Percentiles rank a stretch among this genome's conserved stretches.
These are phyloP conservation scores for Globisporangium yorkense DNA, from an alignment of 352 stramenopile species.

Conservation along the genomic window DNA sequence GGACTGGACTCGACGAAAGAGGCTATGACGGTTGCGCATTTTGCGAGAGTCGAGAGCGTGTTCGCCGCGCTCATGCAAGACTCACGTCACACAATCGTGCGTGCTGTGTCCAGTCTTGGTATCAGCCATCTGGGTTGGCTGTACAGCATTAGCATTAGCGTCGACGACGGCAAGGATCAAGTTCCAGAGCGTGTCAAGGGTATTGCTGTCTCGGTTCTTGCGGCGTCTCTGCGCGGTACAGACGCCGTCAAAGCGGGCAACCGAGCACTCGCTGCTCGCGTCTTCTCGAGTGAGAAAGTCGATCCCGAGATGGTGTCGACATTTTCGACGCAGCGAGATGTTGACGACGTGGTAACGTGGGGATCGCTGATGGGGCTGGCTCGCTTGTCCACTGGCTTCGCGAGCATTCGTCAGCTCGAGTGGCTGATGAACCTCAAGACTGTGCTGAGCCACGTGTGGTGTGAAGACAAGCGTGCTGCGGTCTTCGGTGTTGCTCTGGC, in stretches of 20 bases:
- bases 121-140: constrained; percentile 5
- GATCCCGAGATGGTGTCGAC: not conserved
- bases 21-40: constrained; percentile 9
- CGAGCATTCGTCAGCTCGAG: constrained; percentile 19
- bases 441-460: constrained; percentile 27
- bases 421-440: constrained; percentile 42
- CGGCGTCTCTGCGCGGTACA: not conserved
- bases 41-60: constrained; percentile 20
- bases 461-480: not conserved
- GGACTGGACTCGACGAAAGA: constrained; percentile 19
- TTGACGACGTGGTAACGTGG: constrained; percentile 20
- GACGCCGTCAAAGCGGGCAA: not conserved
- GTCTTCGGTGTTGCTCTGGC: constrained; percentile 29
- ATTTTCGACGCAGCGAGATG: constrained; percentile 3
- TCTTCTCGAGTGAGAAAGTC: not conserved
- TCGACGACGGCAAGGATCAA: not conserved
- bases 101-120: not conserved
- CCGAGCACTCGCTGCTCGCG: not conserved
- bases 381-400: constrained; percentile 22
- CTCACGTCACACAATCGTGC: constrained; percentile 2
- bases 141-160: not conserved
- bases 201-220: constrained; percentile 1
- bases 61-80: constrained; percentile 20
- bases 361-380: constrained; percentile 27
- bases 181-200: constrained; percentile 3